phyloP scores from a whole-genome alignment of 2,329 filamentous ascomycete species.

The Malbranchea cinnamomea region DNA sequence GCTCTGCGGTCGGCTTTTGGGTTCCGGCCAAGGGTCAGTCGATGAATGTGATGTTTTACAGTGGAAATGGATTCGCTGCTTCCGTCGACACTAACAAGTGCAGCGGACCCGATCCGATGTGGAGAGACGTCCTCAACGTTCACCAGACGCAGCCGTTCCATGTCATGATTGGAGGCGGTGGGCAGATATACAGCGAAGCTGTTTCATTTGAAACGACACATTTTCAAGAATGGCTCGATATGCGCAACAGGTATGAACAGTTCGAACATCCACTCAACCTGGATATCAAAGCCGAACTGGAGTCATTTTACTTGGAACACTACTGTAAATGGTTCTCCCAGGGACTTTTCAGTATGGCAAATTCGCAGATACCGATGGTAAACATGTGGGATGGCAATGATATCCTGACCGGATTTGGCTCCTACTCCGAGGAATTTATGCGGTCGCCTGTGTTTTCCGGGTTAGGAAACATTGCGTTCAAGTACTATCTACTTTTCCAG shows the following conservation, averaged over 20 bases:
- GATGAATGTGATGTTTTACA: slow-evolving; percentile 99
- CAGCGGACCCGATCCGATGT: slow-evolving; percentile 87
- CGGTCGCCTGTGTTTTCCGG: slow-evolving; percentile 77
- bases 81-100: slow-evolving; percentile 64
- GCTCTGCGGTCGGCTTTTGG: slow-evolving; percentile 84
- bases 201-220: slow-evolving; percentile 58
- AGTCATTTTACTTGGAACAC: slow-evolving; percentile 71
- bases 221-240: slow-evolving; percentile 73
- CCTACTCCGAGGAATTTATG: slow-evolving; percentile 88
- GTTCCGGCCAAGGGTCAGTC: slow-evolving; percentile 68
- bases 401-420: slow-evolving; percentile 82
- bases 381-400: slow-evolving; percentile 97
- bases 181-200: slow-evolving; percentile 91
- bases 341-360: slow-evolving; percentile 83
- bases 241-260: slow-evolving; percentile 67
- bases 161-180: slow-evolving; percentile 93
- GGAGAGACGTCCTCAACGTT: slow-evolving; percentile 86
- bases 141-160: slow-evolving; percentile 90
- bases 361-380: slow-evolving; percentile 91
- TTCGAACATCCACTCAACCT: slow-evolving; percentile 60
- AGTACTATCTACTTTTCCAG: slow-evolving; percentile 98
- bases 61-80: slow-evolving; percentile 87
- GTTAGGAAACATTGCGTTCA: slow-evolving; percentile 81
- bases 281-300: slow-evolving; percentile 77
- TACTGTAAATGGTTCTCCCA: slow-evolving; percentile 96